phyloP scores from a whole-genome alignment of 495 filamentous ascomycete species.

The Astrocystis sublimbata region DNA sequence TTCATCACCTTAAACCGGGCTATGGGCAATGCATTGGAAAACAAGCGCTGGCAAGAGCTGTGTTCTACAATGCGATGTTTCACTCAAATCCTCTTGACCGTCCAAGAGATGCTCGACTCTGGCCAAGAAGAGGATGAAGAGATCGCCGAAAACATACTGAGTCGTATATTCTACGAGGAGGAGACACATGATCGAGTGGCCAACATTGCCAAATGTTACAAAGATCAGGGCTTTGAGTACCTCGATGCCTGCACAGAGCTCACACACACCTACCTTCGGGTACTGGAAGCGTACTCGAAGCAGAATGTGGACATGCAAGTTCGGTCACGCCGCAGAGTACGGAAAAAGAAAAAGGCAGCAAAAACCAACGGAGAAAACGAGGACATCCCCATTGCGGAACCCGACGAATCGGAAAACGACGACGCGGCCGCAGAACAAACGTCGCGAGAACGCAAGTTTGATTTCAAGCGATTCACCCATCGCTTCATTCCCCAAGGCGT shows the following conservation, averaged over 20 bases:
- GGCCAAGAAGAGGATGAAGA: conserved; percentile 91
- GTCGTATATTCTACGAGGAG: conserved; percentile 97
- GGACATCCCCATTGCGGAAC: conserved; percentile 44
- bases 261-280: conserved; percentile 84
- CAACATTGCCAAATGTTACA: conserved; percentile 76
- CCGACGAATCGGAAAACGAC: conserved; percentile 73
- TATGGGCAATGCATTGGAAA: conserved; percentile 75
- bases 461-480: conserved; percentile 79
- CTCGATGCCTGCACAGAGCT: conserved; percentile 92
- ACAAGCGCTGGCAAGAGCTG: conserved; percentile 83
- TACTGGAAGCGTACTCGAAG: conserved; percentile 91
- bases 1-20: conserved; percentile 83
- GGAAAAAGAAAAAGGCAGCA: conserved; percentile 67
- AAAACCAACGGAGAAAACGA: conserved; percentile 41
- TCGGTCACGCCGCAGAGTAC: conserved; percentile 69
- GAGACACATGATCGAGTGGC: conserved; percentile 85
- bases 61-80: conserved; percentile 91
- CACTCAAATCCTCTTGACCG: conserved; percentile 81
- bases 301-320: conserved; percentile 93
- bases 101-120: conserved; percentile 90
- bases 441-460: conserved; percentile 85
- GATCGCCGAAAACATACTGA: conserved; percentile 96
- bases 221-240: conserved; percentile 91
- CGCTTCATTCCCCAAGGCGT: conserved; percentile 83
- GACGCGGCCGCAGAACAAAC: conserved; percentile 67